Base-by-base conservation (phyloP, 495 filamentous ascomycete genomes). In the Hyaloscypha variabilis region DNA sequence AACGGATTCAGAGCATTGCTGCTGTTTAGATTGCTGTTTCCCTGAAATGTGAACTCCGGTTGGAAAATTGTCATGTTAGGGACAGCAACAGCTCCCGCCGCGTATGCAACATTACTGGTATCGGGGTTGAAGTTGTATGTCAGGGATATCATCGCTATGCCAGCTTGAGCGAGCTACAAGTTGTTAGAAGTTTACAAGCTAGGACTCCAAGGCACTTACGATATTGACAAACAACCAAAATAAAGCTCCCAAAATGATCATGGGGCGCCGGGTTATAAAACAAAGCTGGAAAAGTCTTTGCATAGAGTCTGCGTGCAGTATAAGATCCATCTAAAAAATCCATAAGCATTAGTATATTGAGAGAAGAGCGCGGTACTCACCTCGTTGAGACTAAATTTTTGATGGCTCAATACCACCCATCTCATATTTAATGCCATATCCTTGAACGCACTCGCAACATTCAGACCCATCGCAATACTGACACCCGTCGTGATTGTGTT, bases 371-470 rank as follows among this genome's bases (percentile, higher is more conserved):
- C 11, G 39, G 17, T 46, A 55, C 69, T 52, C 25, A 65, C 71
- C 69, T 74, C 71, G 6, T 53, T 53, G 25, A 72, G 55, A 60
- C 26, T 69, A 42, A 69, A 34, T 42, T 67, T 68, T 28, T 57
- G 51, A 6, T 19, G 25, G 50, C 36, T 51, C n/a, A 74, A 49
- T 53, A 73, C 66, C 34, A 62, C 64, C 72, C 72, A 74, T 53
- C 72, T 60, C 69, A 74, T 67, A 31, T 73, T 69, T 51, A 69
- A 56, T 31, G 71, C 68, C 67, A 74, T 64, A 57, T 73, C 70
- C 65, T 74, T 74, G 55, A 74, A 68, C 23, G 68, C 67, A 58
- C 69, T 73, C 25, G 68, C 69, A 56, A 74, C 64, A 56, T 74
- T 74, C 21, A 74, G 42, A 64, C 71, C 68, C 17, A 74, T 42